phyloP scores from a whole-genome alignment of 768 basidiomycete genomes.

The Lenzites betulinus region DNA sequence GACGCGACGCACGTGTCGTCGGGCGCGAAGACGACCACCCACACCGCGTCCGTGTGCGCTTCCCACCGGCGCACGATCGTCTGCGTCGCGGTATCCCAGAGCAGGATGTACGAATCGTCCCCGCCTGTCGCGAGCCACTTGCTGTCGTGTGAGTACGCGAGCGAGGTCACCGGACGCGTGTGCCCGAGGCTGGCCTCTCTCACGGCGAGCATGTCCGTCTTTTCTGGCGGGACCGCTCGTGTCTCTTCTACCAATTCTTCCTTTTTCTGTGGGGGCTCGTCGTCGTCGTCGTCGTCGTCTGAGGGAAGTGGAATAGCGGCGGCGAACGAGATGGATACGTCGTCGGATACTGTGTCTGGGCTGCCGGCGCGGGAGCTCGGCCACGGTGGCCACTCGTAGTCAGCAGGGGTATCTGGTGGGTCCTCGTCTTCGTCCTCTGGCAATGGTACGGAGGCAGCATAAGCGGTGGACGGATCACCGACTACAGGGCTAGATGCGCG shows the following conservation, averaged over 20 bases:
- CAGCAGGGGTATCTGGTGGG: too few relatives aligned
- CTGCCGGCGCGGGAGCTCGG: too few relatives aligned
- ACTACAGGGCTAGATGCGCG: too few relatives aligned
- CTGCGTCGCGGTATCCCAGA: conserved; percentile 6
- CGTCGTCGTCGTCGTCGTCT: too few relatives aligned
- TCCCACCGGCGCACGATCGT: background rate
- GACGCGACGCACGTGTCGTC: conserved; percentile 17
- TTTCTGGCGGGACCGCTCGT: background rate
- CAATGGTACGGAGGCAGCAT: too few relatives aligned
- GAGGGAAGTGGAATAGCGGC: too few relatives aligned
- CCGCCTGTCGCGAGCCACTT: conserved; percentile 15
- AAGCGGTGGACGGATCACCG: too few relatives aligned
- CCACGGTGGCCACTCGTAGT: too few relatives aligned
- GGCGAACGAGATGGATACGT: too few relatives aligned
- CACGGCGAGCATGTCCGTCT: background rate
- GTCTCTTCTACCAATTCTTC: background rate
- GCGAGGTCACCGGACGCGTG: conserved; percentile 31
- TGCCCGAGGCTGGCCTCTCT: background rate
- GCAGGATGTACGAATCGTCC: conserved; percentile 15
- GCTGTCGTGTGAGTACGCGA: conserved; percentile 43
- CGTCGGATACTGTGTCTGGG: too few relatives aligned
- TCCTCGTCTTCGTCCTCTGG: too few relatives aligned
- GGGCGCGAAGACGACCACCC: conserved; percentile 8
- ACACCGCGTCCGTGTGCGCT: background rate
- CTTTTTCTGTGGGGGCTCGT: too few relatives aligned